Percentiles rank a stretch among this genome's conserved stretches.
phyloP scores from a whole-genome alignment of 2,329 filamentous ascomycete genomes.

The Ceratocystis lukuohia region DNA sequence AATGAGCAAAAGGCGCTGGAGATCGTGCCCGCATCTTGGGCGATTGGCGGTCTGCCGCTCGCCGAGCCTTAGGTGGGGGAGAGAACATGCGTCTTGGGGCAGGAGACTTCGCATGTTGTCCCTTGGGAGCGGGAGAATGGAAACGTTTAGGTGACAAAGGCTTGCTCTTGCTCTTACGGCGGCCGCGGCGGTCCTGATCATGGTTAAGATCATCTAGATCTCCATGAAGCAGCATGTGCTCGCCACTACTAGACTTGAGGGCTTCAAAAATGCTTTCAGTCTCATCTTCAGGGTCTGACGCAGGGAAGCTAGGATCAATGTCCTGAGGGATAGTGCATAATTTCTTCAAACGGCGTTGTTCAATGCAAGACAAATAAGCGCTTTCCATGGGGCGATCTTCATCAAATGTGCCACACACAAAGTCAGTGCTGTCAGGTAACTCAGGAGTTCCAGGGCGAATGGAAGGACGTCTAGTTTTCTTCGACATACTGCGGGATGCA shows the following conservation, averaged over 20 bases:
- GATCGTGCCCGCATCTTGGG: constrained; percentile 33
- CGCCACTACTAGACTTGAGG: constrained; percentile 22
- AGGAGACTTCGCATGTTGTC: constrained; percentile 25
- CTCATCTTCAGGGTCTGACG: constrained; percentile 79
- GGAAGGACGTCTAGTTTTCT: constrained; percentile 33
- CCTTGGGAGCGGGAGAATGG: constrained; percentile 35
- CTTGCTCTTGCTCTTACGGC: constrained; percentile 37
- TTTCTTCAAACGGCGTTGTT: constrained; percentile 68
- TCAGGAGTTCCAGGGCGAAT: constrained; percentile 62
- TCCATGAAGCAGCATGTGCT: constrained; percentile 40
- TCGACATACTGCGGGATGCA: constrained; percentile 32
- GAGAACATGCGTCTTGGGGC: constrained; percentile 28
- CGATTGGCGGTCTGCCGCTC: constrained; percentile 7
- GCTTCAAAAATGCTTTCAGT: constrained; percentile 53
- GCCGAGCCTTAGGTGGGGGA: constrained; percentile 29
- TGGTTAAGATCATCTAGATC: constrained; percentile 54
- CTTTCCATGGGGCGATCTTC: constrained; percentile 92
- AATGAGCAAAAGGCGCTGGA: constrained; percentile 42
- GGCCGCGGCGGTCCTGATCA: constrained; percentile 35
- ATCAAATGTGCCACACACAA: constrained; percentile 95
- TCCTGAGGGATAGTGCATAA: constrained; percentile 81
- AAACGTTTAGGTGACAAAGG: constrained; percentile 33
- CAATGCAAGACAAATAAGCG: constrained; percentile 75
- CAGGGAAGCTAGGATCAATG: constrained; percentile 93
- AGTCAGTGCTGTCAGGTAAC: constrained; percentile 92